Conservation (phyloP, 192 early-diverging fungal species). For the Allomyces macrogynus region DNA sequence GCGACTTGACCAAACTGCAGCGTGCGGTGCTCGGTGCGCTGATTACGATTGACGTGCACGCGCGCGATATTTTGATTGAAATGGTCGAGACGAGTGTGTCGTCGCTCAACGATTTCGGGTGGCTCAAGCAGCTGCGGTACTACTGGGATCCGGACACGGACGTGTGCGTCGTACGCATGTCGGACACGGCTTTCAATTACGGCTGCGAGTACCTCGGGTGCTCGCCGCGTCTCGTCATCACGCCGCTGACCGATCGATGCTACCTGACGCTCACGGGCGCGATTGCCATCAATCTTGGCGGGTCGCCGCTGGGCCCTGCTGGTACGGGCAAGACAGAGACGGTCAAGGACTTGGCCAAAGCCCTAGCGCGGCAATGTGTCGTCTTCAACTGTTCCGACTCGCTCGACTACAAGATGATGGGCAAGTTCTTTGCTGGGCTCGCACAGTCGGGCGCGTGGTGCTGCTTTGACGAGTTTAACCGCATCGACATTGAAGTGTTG, state of each 20-base stretch:
- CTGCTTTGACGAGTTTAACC: slow-evolving; percentile 45
- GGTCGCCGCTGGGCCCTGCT: slow-evolving; percentile 34
- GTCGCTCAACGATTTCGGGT: slow-evolving; percentile 31
- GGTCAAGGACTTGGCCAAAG: slow-evolving; percentile 40
- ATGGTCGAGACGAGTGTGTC: slow-evolving; percentile 20
- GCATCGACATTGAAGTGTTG: slow-evolving; percentile 41
- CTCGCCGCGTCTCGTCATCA: slow-evolving; percentile 37
- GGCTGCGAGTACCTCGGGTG: slow-evolving; percentile 43
- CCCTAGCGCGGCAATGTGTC: slow-evolving; percentile 35
- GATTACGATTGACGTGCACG: slow-evolving; percentile 41
- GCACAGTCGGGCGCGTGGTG: slow-evolving; percentile 40
- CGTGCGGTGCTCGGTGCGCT: slow-evolving; percentile 32
- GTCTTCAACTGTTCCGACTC: slow-evolving; percentile 46
- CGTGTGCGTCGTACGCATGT: slow-evolving; percentile 35
- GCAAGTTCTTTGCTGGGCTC: slow-evolving; percentile 41
- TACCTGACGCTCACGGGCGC: slow-evolving; percentile 41
- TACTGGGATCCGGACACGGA: slow-evolving; percentile 40
- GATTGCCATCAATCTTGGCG: slow-evolving; percentile 37
- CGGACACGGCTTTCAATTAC: slow-evolving; percentile 29
- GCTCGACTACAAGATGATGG: slow-evolving; percentile 49
- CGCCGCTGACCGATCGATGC: slow-evolving; percentile 37
- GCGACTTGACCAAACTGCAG: slow-evolving; percentile 34
- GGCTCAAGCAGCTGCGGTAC: slow-evolving; percentile 38
- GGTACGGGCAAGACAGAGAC: slow-evolving; percentile 44
- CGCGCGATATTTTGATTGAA: slow-evolving; percentile 30